These are phyloP conservation scores for Drechslerella coelobrocha DNA, from an alignment of 2,329 filamentous ascomycete genomes.

Conservation along the genomic window DNA sequence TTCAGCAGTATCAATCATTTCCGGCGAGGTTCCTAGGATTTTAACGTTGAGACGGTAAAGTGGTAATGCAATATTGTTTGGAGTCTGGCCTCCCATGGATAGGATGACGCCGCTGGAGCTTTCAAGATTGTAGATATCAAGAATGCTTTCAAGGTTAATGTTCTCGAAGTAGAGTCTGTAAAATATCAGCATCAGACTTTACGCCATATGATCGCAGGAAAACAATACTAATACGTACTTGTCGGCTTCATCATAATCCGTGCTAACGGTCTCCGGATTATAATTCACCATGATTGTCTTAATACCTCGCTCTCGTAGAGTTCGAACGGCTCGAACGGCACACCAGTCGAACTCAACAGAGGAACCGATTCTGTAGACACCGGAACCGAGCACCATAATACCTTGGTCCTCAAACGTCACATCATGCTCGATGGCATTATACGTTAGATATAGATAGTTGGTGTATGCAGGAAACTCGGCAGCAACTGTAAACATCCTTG, in stretches of 20 bases:
- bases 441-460: constrained; percentile 96
- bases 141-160: constrained; percentile 84
- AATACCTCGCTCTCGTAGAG: constrained; percentile 78
- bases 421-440: constrained; percentile 88
- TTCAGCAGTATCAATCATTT: constrained; percentile 98
- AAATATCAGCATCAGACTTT: constrained; percentile 2
- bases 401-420: constrained; percentile 85
- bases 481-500: constrained; percentile 66
- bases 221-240: constrained; percentile 58
- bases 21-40: constrained; percentile 91
- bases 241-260: constrained; percentile 94
- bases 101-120: constrained; percentile 82
- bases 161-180: constrained; percentile 85
- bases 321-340: constrained; percentile 90
- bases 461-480: constrained; percentile 94
- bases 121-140: constrained; percentile 93
- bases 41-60: constrained; percentile 88
- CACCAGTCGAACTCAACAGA: constrained; percentile 99
- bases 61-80: constrained; percentile 94
- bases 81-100: constrained; percentile 95
- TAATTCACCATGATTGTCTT: constrained; percentile 98
- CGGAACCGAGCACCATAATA: constrained; percentile 94
- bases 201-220: not conserved
- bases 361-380: constrained; percentile 95
- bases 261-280: constrained; percentile 87